These are phyloP conservation scores for Diutina siamensis DNA, from an alignment of 1,139 yeast genomes.

Conservation along the genomic window DNA sequence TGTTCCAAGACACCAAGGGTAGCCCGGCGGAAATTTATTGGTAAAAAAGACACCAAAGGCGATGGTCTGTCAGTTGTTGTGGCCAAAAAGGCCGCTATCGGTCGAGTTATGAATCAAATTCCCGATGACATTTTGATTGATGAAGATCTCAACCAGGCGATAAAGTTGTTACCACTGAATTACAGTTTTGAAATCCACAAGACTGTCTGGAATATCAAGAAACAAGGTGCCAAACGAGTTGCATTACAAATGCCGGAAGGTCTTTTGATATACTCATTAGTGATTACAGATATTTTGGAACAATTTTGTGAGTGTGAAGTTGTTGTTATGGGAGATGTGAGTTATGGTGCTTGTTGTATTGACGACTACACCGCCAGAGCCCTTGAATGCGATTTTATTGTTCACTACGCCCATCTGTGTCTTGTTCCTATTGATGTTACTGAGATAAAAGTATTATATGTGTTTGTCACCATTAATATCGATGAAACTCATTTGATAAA, in stretches of 20 bases:
- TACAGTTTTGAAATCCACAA: conserved; percentile 94
- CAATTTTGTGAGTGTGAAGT: conserved; percentile 85
- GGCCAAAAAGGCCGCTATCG: conserved; percentile 17
- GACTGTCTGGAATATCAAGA: conserved; percentile 84
- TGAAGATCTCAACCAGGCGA: conserved; percentile 69
- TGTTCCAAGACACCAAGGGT: conserved; percentile 12
- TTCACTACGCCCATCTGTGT: conserved; percentile 97
- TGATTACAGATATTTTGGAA: conserved; percentile 81
- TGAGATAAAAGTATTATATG: conserved; percentile 76
- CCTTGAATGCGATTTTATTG: conserved; percentile 84
- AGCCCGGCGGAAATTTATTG: conserved; percentile 1
- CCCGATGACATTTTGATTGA: conserved; percentile 79
- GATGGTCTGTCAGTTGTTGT: conserved; percentile 8
- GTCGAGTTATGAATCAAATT: conserved; percentile 73
- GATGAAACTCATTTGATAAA: conserved; percentile 74
- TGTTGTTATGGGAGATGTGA: conserved; percentile 96
- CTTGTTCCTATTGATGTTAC: conserved; percentile 92
- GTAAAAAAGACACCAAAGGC: not conserved
- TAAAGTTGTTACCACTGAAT: conserved; percentile 71
- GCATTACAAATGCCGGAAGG: conserved; percentile 99
- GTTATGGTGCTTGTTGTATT: conserved; percentile 97
- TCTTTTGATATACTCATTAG: conserved; percentile 69
- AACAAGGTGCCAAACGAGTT: conserved; percentile 59
- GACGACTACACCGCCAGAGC: conserved; percentile 94
- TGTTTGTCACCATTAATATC: conserved; percentile 88